Evolutionary conservation across 2,329 filamentous ascomycete genomes (phyloP), one percentile per base, ranked within the genome.

Genomic region (Coniochaeta hoffmannii): DNA sequence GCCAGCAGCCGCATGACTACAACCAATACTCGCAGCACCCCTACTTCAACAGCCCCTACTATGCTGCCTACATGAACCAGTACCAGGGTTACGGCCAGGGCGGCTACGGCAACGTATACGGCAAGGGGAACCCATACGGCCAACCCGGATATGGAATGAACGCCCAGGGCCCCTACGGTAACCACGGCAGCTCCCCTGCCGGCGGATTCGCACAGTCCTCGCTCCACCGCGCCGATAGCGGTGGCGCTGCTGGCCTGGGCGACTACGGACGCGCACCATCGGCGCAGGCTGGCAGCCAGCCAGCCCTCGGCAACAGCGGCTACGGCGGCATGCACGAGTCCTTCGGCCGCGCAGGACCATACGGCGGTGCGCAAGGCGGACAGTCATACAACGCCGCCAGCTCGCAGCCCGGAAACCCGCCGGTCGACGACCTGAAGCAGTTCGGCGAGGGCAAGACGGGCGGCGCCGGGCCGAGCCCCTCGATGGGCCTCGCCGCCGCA

Each of bases 31-130:
- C 75, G 64, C 76, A 69, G 62, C 80, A 83, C 63, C 80, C 80
- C 1, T 86, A 86, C 70, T 85, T 79, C 63, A 75, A 72, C 61
- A 84, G 78, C 69, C 82, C 82, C 1, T 86, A 84, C 68, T 87
- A 87, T 63, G 74, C 79, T 58, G 76, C 80, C 57, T 86, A 85
- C 64, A 74, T 78, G 71, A 69, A 66, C 69, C 80, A 78, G 58
- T 46, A 46, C 14, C 73, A 77, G 58, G 75, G 75, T 63, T 78
- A 80, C 54, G 69, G 73, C 44, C 78, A 82, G 64, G 78, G 74
- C 53, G 77, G 73, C 31, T 83, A 74, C 58, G 72, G 67, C 24
- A 74, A 68, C 5, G 80, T 80, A 1, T 84, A 83, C 59, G 73
- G 76, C 59, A 84, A 83, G 73, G 74, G 71, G 57, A 73, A 72